Conservation (phyloP, 164 flowering plant species). For the Tetrastigma voinierianum region DNA sequence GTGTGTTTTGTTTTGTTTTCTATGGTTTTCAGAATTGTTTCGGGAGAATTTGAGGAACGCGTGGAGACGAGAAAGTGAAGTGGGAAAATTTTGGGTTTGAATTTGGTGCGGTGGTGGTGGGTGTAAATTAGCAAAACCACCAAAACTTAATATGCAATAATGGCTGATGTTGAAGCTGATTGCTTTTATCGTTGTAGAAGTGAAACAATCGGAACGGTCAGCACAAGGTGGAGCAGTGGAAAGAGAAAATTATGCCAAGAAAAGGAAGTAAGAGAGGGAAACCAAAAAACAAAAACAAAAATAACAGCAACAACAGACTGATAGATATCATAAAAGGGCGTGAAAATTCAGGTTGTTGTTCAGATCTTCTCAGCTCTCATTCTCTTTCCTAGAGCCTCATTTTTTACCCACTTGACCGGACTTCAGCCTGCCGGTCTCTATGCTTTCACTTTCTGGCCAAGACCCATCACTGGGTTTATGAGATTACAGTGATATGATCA, state of each 20-base stretch:
- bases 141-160: constrained; percentile 10
- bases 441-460: constrained; percentile 6
- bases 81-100: too few species aligned
- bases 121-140: constrained; percentile 16
- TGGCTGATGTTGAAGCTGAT: constrained; percentile 13
- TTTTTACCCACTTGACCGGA: background rate
- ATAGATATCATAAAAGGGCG: constrained; percentile 13
- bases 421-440: background rate
- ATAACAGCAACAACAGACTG: background rate
- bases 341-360: constrained; percentile 20
- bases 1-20: too few species aligned
- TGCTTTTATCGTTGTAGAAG: background rate
- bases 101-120: constrained; percentile 17
- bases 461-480: background rate
- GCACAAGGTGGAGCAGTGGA: constrained; percentile 4
- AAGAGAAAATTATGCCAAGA: background rate
- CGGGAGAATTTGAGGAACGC: too few species aligned
- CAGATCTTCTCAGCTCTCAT: constrained; percentile 14
- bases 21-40: too few species aligned
- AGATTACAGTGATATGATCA: background rate
- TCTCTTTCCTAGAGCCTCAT: constrained; percentile 7
- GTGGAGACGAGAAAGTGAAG: too few species aligned
- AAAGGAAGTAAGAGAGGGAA: background rate
- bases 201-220: background rate
- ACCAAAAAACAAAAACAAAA: too few species aligned